Percentiles rank a stretch among this genome's conserved stretches.
phyloP scores from a whole-genome alignment of 2,329 filamentous ascomycete species.

The Graphilbum sp. region DNA sequence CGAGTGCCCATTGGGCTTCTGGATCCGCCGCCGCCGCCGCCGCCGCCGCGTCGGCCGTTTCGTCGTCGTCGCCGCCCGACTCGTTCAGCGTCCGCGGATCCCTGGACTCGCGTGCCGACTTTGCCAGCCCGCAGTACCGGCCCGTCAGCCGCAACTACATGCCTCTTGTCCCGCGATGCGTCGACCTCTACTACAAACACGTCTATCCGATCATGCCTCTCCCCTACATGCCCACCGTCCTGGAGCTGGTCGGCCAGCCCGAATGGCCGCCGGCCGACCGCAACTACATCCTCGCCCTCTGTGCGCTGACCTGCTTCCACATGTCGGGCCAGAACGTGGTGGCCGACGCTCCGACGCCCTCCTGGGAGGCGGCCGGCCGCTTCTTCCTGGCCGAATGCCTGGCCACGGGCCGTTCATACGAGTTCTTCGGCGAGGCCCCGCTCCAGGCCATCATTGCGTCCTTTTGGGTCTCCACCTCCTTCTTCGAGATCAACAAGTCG shows the following conservation, averaged over 20 bases:
- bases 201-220: slow-evolving; percentile 50
- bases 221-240: slow-evolving; percentile 37
- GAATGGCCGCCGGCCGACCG: slow-evolving; percentile 23
- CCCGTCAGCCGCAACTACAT: slow-evolving; percentile 24
- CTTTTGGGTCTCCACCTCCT: slow-evolving; percentile 43
- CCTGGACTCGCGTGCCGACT: slow-evolving; percentile 20
- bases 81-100: slow-evolving; percentile 15
- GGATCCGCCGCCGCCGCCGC: too few relatives aligned
- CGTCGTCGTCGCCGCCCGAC: not conserved
- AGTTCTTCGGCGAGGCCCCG: slow-evolving; percentile 39
- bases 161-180: slow-evolving; percentile 33
- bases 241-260: slow-evolving; percentile 26
- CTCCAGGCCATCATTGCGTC: slow-evolving; percentile 42
- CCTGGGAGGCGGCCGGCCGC: slow-evolving; percentile 33
- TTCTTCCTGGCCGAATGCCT: slow-evolving; percentile 42
- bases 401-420: slow-evolving; percentile 35
- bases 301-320: slow-evolving; percentile 34
- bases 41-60: not conserved
- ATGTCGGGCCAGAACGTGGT: slow-evolving; percentile 28
- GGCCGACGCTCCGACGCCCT: slow-evolving; percentile 20
- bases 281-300: slow-evolving; percentile 38
- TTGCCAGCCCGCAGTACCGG: slow-evolving; percentile 26
- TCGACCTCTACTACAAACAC: slow-evolving; percentile 45
- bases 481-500: slow-evolving; percentile 44
- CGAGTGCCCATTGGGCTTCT: too few relatives aligned